These are phyloP conservation scores for Cadophora sp. DNA, from an alignment of 2,329 filamentous ascomycete genomes.

Conservation along the genomic window DNA sequence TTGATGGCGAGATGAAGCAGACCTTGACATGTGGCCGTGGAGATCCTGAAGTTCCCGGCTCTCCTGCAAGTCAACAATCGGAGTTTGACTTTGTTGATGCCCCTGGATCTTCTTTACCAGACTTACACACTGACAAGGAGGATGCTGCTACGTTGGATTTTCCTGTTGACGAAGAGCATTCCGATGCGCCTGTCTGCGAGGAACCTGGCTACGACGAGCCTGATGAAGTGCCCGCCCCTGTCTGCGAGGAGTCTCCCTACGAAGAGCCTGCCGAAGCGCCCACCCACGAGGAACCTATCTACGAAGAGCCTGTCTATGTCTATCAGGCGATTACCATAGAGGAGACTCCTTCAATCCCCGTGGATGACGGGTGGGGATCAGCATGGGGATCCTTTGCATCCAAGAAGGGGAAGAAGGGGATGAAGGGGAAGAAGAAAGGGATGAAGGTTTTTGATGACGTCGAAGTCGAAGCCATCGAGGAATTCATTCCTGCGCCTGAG, in stretches of 20 bases:
- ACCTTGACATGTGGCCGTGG: constrained; percentile 9
- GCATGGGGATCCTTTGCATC: constrained; percentile 1
- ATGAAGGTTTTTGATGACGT: not conserved
- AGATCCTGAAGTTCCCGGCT: not conserved
- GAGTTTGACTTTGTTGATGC: constrained; percentile 12
- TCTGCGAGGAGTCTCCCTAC: not conserved
- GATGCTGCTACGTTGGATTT: not conserved
- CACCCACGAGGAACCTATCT: not conserved
- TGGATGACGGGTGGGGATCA: constrained; percentile 5
- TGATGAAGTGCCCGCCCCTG: no score
- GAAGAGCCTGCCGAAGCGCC: not conserved
- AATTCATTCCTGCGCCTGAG: constrained; percentile 8
- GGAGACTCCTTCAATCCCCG: not conserved
- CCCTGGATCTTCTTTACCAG: constrained; percentile 14
- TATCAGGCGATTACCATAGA: not conserved
- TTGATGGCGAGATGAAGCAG: constrained; percentile 18
- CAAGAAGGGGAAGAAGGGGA: constrained; percentile 7
- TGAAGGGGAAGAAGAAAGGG: not conserved
- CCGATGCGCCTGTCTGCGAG: not conserved
- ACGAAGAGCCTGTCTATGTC: not conserved
- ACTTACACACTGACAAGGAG: not conserved
- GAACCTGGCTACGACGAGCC: not conserved
- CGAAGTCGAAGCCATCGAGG: not conserved
- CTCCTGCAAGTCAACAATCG: constrained; percentile 10
- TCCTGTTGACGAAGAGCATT: not conserved